These are phyloP conservation scores for Trichocomaceae sp. DNA, from an alignment of 2,329 filamentous ascomycete genomes.

Conservation along the genomic window DNA sequence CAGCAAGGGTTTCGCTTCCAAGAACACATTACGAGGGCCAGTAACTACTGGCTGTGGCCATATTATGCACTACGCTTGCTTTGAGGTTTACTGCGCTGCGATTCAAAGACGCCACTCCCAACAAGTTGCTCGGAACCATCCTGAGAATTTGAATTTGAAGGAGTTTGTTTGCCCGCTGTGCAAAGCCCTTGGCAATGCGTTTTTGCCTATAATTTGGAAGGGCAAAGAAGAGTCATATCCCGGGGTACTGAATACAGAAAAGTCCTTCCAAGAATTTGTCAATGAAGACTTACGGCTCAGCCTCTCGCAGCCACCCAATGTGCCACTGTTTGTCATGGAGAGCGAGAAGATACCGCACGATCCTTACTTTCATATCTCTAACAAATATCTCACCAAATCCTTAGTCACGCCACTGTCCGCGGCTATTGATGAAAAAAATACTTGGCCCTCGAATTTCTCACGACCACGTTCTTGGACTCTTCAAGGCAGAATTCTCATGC, in stretches of 20 bases:
- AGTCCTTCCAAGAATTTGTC: conserved; percentile 63
- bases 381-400: conserved; percentile 45
- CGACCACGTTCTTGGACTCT: conserved; percentile 24
- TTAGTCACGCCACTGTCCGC: conserved; percentile 46
- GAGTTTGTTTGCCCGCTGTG: conserved; percentile 96
- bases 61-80: conserved; percentile 97
- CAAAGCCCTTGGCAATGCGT: conserved; percentile 92
- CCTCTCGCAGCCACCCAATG: conserved; percentile 45
- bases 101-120: conserved; percentile 77
- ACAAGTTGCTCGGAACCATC: conserved; percentile 91
- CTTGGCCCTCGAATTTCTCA: conserved; percentile 19
- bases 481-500: conserved; percentile 28
- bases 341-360: conserved; percentile 28
- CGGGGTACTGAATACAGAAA: conserved; percentile 57
- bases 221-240: conserved; percentile 79
- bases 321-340: conserved; percentile 33
- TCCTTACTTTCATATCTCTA: conserved; percentile 44
- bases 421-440: conserved; percentile 27
- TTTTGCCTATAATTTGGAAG: conserved; percentile 93
- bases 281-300: conserved; percentile 49
- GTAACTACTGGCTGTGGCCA: conserved; percentile 90
- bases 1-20: conserved; percentile 77
- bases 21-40: conserved; percentile 62
- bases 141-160: conserved; percentile 68
- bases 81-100: conserved; percentile 82